Conservation (phyloP, 2,329 filamentous ascomycete genomes). For the Thermoascus crustaceus region DNA sequence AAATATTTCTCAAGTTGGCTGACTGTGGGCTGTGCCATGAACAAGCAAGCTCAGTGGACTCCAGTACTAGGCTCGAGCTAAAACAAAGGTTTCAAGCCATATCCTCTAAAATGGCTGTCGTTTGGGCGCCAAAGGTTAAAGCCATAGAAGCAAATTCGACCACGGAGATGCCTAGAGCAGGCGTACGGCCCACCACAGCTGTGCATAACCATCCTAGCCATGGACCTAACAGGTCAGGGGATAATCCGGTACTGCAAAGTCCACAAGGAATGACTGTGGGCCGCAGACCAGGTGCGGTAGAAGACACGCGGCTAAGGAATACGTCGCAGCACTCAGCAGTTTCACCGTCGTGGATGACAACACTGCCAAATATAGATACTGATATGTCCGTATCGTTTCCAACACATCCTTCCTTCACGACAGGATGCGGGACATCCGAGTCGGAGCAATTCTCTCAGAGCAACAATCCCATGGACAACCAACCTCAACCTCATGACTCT, state of each 20-base stretch:
- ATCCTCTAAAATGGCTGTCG: background rate
- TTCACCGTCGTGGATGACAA: slow-evolving; percentile 21
- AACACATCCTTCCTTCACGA: slow-evolving; percentile 20
- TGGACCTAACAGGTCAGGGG: too few relatives aligned
- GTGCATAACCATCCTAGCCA: background rate
- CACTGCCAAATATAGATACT: slow-evolving; percentile 17
- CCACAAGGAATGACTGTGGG: too few relatives aligned
- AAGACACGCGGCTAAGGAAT: slow-evolving; percentile 7
- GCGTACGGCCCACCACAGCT: background rate
- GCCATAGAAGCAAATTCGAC: background rate
- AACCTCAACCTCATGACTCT: too few relatives aligned
- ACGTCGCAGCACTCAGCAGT: slow-evolving; percentile 16
- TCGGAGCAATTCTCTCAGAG: too few relatives aligned
- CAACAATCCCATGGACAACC: too few relatives aligned
- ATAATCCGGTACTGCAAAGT: too few relatives aligned
- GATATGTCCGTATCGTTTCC: slow-evolving; percentile 18
- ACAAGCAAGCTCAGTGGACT: slow-evolving; percentile 4
- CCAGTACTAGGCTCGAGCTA: slow-evolving; percentile 19
- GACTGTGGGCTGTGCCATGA: slow-evolving; percentile 14
- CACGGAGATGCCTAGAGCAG: background rate
- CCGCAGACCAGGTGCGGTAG: slow-evolving; percentile 5
- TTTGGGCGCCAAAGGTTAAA: background rate
- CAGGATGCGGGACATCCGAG: too few relatives aligned
- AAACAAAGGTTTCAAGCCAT: slow-evolving; percentile 17
- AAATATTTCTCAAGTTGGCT: slow-evolving; percentile 30